phyloP scores from a whole-genome alignment of 352 stramenopile species.

The Poterioochromonas sp. region DNA sequence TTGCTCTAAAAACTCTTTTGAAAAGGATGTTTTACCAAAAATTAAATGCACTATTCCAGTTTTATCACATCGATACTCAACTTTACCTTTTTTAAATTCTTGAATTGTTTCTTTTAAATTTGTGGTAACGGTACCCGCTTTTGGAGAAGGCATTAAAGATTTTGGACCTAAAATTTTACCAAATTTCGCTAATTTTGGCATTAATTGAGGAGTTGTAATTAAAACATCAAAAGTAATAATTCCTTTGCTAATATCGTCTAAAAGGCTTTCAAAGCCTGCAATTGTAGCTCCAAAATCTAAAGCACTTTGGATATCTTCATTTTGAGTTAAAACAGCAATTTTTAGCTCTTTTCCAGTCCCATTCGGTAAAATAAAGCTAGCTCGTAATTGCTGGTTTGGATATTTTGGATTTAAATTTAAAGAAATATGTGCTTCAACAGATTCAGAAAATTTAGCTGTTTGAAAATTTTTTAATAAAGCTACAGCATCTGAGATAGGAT shows the following conservation, averaged over 20 bases:
- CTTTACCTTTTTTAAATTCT: slow-evolving; percentile 32
- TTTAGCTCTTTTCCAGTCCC: slow-evolving; percentile 21
- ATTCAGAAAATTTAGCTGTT: slow-evolving; percentile 35
- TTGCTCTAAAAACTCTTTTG: slow-evolving; percentile 15
- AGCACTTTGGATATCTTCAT: background rate
- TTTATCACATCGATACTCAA: slow-evolving; percentile 33
- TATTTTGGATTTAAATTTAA: slow-evolving; percentile 37
- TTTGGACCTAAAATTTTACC: slow-evolving; percentile 29
- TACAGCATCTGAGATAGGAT: slow-evolving; percentile 14
- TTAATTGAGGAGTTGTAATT: slow-evolving; percentile 34
- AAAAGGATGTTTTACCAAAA: slow-evolving; percentile 32
- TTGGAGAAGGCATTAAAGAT: slow-evolving; percentile 31
- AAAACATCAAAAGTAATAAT: slow-evolving; percentile 32
- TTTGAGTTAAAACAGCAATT: slow-evolving; percentile 35
- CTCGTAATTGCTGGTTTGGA: slow-evolving; percentile 33
- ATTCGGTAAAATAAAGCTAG: slow-evolving; percentile 34
- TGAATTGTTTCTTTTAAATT: slow-evolving; percentile 35
- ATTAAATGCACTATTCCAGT: slow-evolving; percentile 31
- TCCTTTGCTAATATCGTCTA: slow-evolving; percentile 28
- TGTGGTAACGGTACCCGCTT: slow-evolving; percentile 20
- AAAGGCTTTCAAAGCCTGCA: slow-evolving; percentile 21
- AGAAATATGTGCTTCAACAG: slow-evolving; percentile 31
- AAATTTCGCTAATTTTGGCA: slow-evolving; percentile 29
- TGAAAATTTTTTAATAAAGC: slow-evolving; percentile 33
- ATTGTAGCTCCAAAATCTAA: slow-evolving; percentile 22